Base-by-base conservation (phyloP, 345 rosid genomes). In the Ceriops tagal region DNA sequence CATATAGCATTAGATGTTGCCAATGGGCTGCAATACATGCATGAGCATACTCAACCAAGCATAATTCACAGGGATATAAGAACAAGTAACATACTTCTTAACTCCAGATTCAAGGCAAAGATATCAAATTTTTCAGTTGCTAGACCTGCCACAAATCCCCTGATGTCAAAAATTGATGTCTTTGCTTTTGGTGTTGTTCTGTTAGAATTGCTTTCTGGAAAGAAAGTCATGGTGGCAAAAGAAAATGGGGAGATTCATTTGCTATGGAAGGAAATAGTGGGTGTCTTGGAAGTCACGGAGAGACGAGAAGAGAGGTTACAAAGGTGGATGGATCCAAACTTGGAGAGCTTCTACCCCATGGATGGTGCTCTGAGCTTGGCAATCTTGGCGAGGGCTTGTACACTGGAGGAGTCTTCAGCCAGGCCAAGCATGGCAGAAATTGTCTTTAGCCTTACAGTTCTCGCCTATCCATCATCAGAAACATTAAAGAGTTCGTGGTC, bases 351-450 rank as follows among this genome's bases (percentile, higher is more conserved):
- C 65, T 86, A 80, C 64, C 80, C 83, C 30, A 74, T 78, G 37
- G 84, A 86, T 30, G 78, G 76, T 58, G 88, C 86, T 27, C 71
- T 85, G 39, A 81, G 77, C 75, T 71, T 85, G 79, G 87, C 81
- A 26, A 52, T 9, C 26, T 71, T 86, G 79, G 91, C 88, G 11
- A 71, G 72, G 62, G 85, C 82, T 0, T 84, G 91, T 74, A 83
- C 87, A 0, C 43, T 68, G 55, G 88, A 83, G 73, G 78, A 75
- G 64, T 53, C 88, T 53, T 53, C 72, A 28, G 77, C 79, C 9
- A 85, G 93, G 81, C 93, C 88, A 62, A 82, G 72, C 73, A 86
- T 88, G 93, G 82, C 73, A 9, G 93, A 88, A 72, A 63, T 88
- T 11, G 89, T 85, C 65, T 79, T 86, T 71, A 82, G 67, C 79